Conservation (phyloP, 2,329 filamentous ascomycete species). For the Colletotrichum godetiae region DNA sequence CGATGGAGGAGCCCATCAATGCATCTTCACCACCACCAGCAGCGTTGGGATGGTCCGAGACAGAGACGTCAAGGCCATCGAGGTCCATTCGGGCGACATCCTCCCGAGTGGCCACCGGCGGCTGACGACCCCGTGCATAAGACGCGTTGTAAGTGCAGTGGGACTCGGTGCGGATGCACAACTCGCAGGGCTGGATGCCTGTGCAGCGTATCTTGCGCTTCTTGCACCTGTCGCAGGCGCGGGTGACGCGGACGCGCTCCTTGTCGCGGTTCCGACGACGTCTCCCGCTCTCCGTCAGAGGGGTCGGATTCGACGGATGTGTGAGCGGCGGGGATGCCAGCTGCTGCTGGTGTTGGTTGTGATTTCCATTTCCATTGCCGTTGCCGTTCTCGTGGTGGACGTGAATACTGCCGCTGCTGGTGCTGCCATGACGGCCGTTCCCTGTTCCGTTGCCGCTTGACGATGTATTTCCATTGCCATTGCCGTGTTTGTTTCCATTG, state of each 20-base stretch:
- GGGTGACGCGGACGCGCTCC: slow-evolving; percentile 55
- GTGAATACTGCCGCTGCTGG: not conserved
- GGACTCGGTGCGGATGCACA: slow-evolving; percentile 44
- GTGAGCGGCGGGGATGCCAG: slow-evolving; percentile 23
- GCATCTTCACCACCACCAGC: not conserved
- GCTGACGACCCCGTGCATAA: slow-evolving; percentile 59
- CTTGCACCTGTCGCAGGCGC: slow-evolving; percentile 61
- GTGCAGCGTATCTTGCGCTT: slow-evolving; percentile 54
- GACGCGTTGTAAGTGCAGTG: slow-evolving; percentile 61
- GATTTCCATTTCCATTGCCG: not conserved
- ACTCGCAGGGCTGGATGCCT: slow-evolving; percentile 45
- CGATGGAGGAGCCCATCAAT: slow-evolving; percentile 6
- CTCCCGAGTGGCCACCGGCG: slow-evolving; percentile 46
- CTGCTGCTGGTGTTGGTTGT: not conserved
- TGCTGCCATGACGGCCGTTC: not conserved
- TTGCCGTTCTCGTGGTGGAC: not conserved
- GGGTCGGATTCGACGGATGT: slow-evolving; percentile 5
- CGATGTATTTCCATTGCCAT: not conserved
- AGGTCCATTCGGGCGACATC: slow-evolving; percentile 24
- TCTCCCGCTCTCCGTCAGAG: slow-evolving; percentile 33
- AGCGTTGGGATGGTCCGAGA: not conserved
- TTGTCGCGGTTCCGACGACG: slow-evolving; percentile 32
- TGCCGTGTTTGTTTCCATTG: not conserved
- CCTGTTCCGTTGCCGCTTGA: not conserved
- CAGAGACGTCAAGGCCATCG: slow-evolving; percentile 22